Conservation (phyloP, 192 early-diverging fungal species). For the Backusella tuberculispora region DNA sequence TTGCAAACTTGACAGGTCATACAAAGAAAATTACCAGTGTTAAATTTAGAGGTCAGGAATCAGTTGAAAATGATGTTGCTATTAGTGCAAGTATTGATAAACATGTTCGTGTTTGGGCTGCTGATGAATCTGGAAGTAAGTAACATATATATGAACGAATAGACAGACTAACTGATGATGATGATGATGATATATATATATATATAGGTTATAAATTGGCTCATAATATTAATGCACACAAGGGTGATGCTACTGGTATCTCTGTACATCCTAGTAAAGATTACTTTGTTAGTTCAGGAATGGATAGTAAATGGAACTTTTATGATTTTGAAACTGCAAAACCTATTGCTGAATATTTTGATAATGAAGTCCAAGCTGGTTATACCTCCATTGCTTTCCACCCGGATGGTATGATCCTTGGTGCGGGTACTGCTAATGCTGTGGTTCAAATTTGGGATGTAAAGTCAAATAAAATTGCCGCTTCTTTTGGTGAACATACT, state of each 20-base stretch:
- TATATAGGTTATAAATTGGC: constrained; percentile 43
- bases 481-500: constrained; percentile 66
- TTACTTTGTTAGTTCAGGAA: constrained; percentile 76
- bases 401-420: constrained; percentile 91
- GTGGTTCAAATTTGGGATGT: constrained; percentile 85
- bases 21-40: constrained; percentile 80
- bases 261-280: constrained; percentile 79
- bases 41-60: constrained; percentile 60
- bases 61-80: constrained; percentile 53
- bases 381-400: constrained; percentile 79
- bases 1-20: constrained; percentile 80
- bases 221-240: constrained; percentile 69
- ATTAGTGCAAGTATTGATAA: constrained; percentile 82
- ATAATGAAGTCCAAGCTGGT: constrained; percentile 45
- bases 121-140: constrained; percentile 50
- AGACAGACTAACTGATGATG: neutral
- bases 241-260: constrained; percentile 73
- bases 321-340: constrained; percentile 69
- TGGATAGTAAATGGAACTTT: constrained; percentile 84
- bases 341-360: constrained; percentile 49
- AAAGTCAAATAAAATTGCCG: constrained; percentile 65
- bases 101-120: constrained; percentile 76
- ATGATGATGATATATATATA: too few species aligned
- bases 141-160: constrained; percentile 14
- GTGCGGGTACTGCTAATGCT: constrained; percentile 72